Evolutionary conservation across 345 rosid species (phyloP).

Genomic region (Anacardium occidentale): DNA sequence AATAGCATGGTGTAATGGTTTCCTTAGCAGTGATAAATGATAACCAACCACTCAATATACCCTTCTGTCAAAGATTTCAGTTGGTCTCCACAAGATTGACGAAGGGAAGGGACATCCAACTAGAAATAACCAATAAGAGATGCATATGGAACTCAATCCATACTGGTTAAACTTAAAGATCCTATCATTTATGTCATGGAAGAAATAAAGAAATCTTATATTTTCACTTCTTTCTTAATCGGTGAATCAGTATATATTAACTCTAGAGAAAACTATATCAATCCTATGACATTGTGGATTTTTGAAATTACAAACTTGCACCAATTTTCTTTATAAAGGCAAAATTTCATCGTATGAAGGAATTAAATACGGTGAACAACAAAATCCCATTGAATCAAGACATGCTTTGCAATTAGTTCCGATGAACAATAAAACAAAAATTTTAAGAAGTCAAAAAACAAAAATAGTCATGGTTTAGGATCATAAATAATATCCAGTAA

Average conservation of each 20-base stretch:
- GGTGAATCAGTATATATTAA: constrained; percentile 85
- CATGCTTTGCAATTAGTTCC: not conserved
- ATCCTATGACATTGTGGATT: constrained; percentile 50
- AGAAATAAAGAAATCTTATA: not conserved
- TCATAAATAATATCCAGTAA: constrained; percentile 50
- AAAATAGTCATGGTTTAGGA: constrained; percentile 6
- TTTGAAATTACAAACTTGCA: constrained; percentile 13
- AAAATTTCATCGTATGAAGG: constrained; percentile 9
- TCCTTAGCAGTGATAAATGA: no score
- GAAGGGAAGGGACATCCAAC: not conserved
- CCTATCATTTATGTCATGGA: not conserved
- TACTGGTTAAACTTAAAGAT: not conserved
- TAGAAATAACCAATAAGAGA: not conserved
- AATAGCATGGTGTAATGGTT: no score
- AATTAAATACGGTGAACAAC: no score
- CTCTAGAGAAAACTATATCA: constrained; percentile 73
- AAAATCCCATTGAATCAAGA: no score
- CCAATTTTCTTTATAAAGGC: not conserved
- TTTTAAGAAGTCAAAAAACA: not conserved
- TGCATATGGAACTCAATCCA: not conserved
- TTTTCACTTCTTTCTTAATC: constrained; percentile 84
- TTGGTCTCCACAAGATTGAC: not conserved
- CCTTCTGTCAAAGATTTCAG: no score
- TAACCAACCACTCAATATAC: no score
- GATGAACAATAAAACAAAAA: not conserved